Percentiles rank a stretch among this genome's conserved stretches.
Conservation (phyloP, 2,329 filamentous ascomycete genomes). For the Beauveria bassiana region DNA sequence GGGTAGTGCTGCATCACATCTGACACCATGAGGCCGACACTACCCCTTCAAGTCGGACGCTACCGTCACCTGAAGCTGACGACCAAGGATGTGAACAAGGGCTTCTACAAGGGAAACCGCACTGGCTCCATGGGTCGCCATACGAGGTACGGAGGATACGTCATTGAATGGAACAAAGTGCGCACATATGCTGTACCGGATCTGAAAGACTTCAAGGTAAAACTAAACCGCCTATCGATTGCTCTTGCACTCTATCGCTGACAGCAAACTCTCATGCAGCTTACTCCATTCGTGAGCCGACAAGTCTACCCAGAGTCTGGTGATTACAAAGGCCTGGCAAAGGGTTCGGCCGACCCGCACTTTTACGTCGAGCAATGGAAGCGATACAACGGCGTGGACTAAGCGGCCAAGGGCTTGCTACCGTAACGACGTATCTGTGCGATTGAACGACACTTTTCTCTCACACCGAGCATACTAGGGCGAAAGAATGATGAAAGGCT, state of each 20-base stretch:
- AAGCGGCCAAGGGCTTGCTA: conserved; percentile 16
- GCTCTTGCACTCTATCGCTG: neutral
- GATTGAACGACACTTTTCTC: neutral
- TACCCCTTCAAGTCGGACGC: conserved; percentile 53
- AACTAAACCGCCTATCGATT: neutral
- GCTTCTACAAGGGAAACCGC: conserved; percentile 95
- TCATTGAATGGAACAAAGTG: conserved; percentile 79
- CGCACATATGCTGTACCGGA: conserved; percentile 81
- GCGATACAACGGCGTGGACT: conserved; percentile 55
- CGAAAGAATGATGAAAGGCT: neutral
- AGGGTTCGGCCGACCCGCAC: conserved; percentile 53
- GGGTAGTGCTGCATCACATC: neutral
- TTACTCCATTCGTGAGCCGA: conserved; percentile 70
- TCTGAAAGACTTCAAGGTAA: conserved; percentile 64
- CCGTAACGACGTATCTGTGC: neutral
- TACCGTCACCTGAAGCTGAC: conserved; percentile 74
- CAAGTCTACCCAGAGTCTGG: conserved; percentile 47
- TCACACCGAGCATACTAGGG: neutral
- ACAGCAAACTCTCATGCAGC: conserved; percentile 36
- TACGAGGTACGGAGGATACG: conserved; percentile 75
- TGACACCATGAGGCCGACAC: conserved; percentile 54
- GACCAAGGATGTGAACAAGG: conserved; percentile 86
- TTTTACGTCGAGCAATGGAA: conserved; percentile 61
- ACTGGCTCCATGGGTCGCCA: conserved; percentile 81
- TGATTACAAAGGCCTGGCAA: conserved; percentile 43